Conservation (phyloP, 257 asterid species). For the Lycium ferocissimum region DNA sequence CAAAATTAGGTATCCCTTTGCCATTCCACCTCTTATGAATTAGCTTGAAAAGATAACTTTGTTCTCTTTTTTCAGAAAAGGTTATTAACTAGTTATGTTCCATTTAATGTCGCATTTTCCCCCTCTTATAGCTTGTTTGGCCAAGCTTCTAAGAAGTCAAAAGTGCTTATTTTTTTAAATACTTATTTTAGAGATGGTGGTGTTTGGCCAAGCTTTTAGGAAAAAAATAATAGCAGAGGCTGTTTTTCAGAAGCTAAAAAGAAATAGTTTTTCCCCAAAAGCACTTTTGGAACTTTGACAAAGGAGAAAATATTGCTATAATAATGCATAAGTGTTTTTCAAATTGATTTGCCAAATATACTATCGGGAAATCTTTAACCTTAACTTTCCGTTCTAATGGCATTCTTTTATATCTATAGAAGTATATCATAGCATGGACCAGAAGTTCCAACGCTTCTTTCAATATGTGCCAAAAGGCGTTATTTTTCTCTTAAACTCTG, state of each 20-base stretch:
- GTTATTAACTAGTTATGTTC: background rate
- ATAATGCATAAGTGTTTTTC: no score
- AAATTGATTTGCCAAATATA: no score
- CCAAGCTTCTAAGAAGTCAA: no score
- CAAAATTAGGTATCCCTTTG: slow-evolving; percentile 72
- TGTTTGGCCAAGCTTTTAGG: no score
- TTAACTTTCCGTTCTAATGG: background rate
- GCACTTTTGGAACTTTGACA: no score
- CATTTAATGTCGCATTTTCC: background rate
- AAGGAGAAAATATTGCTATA: no score
- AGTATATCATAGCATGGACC: background rate
- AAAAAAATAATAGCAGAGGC: no score
- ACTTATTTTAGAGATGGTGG: no score
- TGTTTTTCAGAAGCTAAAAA: no score
- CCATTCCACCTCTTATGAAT: background rate
- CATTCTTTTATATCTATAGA: background rate
- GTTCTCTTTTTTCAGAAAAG: background rate
- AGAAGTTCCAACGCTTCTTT: background rate
- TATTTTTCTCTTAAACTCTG: background rate
- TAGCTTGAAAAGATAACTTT: background rate
- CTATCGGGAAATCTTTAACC: background rate
- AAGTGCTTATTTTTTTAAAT: no score
- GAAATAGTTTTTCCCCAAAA: no score
- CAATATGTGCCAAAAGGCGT: background rate
- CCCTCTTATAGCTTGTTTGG: background rate